These are phyloP conservation scores for Diaporthe vexans DNA, from an alignment of 2,329 filamentous ascomycete genomes.

Conservation along the genomic window DNA sequence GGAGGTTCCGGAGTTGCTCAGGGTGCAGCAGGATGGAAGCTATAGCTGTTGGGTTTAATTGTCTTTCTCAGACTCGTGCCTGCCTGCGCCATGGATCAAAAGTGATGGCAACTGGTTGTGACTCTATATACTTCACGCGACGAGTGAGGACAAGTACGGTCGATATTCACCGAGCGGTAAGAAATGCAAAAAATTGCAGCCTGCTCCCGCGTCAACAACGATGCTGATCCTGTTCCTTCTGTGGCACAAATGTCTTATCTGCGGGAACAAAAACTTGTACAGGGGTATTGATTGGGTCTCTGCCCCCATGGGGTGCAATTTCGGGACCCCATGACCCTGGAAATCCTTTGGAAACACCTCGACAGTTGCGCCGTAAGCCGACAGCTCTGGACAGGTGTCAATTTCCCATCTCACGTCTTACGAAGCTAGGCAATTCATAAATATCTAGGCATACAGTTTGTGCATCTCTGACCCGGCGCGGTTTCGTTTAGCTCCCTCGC, in stretches of 20 bases:
- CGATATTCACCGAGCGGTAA: neutral
- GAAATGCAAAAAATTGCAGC: conserved; percentile 17
- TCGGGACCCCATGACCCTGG: conserved; percentile 1
- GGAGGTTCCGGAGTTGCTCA: neutral
- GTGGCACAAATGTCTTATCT: conserved; percentile 23
- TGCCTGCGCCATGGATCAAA: neutral
- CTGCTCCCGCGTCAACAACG: neutral
- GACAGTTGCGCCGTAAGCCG: conserved; percentile 6
- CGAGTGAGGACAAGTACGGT: neutral
- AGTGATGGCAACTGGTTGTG: neutral
- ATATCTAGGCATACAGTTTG: neutral
- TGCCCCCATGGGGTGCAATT: conserved; percentile 2
- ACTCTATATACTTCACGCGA: neutral
- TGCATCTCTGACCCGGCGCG: neutral
- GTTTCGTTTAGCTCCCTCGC: too few relatives aligned
- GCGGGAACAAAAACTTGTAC: conserved; percentile 8
- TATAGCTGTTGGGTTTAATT: neutral
- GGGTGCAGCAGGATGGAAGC: neutral
- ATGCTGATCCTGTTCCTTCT: conserved; percentile 6
- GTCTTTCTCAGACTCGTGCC: too few relatives aligned
- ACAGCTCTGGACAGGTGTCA: conserved; percentile 22
- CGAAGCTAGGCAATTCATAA: neutral
- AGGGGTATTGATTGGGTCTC: conserved; percentile 15
- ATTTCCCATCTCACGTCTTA: conserved; percentile 3
- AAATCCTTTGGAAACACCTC: neutral